Conservation (phyloP, 2,329 filamentous ascomycete genomes). For the Dothistroma septosporum region DNA sequence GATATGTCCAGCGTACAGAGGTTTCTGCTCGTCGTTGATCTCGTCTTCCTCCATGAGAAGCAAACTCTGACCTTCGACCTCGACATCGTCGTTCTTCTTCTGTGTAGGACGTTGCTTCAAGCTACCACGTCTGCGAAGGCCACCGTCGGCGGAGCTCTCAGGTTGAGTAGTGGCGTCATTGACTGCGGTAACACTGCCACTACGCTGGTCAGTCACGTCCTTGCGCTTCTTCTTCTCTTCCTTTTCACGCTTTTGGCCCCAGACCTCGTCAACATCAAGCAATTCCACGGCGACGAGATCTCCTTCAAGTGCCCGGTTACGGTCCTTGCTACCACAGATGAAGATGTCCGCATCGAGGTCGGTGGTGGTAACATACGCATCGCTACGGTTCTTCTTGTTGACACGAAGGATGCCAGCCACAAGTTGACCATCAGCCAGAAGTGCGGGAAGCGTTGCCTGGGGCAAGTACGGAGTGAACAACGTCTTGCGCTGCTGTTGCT, state of each 20-base stretch:
- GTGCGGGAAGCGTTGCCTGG: constrained; percentile 85
- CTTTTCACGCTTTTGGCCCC: constrained; percentile 97
- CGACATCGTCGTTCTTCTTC: constrained; percentile 99
- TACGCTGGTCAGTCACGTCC: constrained; percentile 90
- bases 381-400: constrained; percentile 99
- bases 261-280: constrained; percentile 95
- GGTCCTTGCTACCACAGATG: constrained; percentile 98
- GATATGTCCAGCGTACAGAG: constrained; percentile 92
- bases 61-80: constrained; percentile 95
- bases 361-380: constrained; percentile 92
- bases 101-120: constrained; percentile 94
- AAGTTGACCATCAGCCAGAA: constrained; percentile 86
- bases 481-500: constrained; percentile 92
- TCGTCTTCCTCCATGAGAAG: constrained; percentile 97
- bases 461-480: constrained; percentile 97
- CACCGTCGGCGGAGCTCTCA: constrained; percentile 68
- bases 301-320: constrained; percentile 92
- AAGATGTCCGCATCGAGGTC: constrained; percentile 98
- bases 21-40: constrained; percentile 97
- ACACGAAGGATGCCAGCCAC: constrained; percentile 95
- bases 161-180: constrained; percentile 56
- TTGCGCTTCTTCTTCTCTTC: constrained; percentile 99
- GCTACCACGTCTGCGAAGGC: constrained; percentile 87
- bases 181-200: constrained; percentile 65
- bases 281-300: constrained; percentile 94